phyloP scores from a whole-genome alignment of 192 early-diverging fungal genomes.

The Glomus cerebriforme region DNA sequence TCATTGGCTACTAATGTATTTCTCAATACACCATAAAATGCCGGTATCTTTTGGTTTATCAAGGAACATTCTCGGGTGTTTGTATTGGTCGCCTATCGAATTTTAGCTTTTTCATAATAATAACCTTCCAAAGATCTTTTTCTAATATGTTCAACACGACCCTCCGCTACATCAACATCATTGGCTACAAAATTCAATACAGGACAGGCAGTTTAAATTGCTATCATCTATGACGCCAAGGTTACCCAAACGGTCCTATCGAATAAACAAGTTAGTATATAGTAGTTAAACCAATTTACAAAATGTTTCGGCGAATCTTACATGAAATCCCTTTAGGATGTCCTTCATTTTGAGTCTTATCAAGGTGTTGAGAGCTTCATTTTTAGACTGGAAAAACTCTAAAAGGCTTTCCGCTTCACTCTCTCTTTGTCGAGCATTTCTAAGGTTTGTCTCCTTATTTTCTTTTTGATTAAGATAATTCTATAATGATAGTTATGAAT shows the following conservation, averaged over 20 bases:
- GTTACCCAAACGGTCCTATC: no score
- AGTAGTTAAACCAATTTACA: no score
- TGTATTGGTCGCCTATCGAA: conserved; percentile 53
- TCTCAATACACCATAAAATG: conserved; percentile 67
- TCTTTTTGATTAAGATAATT: no score
- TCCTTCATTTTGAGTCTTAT: conserved; percentile 73
- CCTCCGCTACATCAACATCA: conserved; percentile 79
- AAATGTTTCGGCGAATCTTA: conserved; percentile 29
- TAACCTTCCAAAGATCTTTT: no score
- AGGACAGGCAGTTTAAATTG: conserved; percentile 88
- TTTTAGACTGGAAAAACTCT: conserved; percentile 64
- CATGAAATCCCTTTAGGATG: conserved; percentile 75
- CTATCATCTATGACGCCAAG: no score
- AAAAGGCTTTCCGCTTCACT: conserved; percentile 70
- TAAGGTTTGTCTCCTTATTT: conserved; percentile 42
- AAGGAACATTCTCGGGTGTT: conserved; percentile 85
- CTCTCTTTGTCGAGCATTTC: conserved; percentile 59
- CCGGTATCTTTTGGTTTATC: conserved; percentile 77
- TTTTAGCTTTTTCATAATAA: conserved; percentile 81
- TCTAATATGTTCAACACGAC: conserved; percentile 88
- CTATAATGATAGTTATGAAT: no score
- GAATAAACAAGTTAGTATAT: no score
- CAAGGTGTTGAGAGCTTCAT: conserved; percentile 69
- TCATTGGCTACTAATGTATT: conserved; percentile 89
- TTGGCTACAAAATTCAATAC: conserved; percentile 92